A percentile compares a stretch with the other conserved stretches of the same genome.
phyloP scores from a whole-genome alignment of 306 rosid species.

The Inga oerstediana region DNA sequence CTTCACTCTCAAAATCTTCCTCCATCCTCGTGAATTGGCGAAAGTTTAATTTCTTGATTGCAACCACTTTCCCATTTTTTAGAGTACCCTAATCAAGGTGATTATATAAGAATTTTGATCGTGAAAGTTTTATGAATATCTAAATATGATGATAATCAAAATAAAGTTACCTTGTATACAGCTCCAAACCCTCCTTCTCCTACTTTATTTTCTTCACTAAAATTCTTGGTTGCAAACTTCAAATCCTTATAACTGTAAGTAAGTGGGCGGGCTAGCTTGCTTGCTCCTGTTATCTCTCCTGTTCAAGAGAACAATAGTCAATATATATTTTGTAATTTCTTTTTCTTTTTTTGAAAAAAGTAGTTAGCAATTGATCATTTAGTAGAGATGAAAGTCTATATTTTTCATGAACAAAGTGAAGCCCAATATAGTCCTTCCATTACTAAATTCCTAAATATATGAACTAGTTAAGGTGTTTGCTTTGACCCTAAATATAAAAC shows the following conservation, averaged over 20 bases:
- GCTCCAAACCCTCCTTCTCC: not conserved
- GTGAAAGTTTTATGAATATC: not conserved
- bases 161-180: not conserved
- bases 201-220: not conserved
- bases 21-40: not conserved
- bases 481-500: too few species aligned
- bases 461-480: too few species aligned
- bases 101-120: not conserved
- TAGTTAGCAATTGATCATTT: not conserved
- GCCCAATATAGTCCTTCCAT: not conserved
- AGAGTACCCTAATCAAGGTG: not conserved
- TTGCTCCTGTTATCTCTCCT: not conserved
- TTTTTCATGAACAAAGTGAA: not conserved
- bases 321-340: not conserved
- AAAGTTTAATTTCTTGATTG: not conserved
- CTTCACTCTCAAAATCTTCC: constrained; percentile 1
- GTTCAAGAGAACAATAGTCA: not conserved
- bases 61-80: not conserved
- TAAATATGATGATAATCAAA: not conserved
- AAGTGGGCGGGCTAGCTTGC: not conserved
- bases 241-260: not conserved
- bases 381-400: not conserved
- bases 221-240: not conserved
- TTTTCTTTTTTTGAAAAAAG: not conserved
- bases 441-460: too few species aligned